Conservation (phyloP, 306 rosid genomes). For the Lupinus albus region DNA sequence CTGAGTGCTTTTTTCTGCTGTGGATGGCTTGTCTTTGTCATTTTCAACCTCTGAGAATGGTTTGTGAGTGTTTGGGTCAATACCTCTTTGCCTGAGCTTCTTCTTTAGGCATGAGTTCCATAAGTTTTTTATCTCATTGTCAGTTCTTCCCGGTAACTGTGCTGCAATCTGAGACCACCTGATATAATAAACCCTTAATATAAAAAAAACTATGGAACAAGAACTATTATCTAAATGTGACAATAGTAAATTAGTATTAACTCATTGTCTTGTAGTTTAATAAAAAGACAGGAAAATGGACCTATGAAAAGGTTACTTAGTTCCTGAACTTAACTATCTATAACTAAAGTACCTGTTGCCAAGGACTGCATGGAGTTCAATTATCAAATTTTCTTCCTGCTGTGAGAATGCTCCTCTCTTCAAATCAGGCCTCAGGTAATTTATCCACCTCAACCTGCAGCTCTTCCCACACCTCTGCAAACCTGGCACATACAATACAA, state of each 20-base stretch:
- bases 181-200: constrained; percentile 21
- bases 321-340: neutral
- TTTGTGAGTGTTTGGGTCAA: constrained; percentile 92
- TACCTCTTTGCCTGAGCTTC: constrained; percentile 88
- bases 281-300: neutral
- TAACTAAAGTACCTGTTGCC: constrained; percentile 66
- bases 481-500: constrained; percentile 50
- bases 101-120: constrained; percentile 97
- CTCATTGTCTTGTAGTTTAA: neutral
- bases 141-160: constrained; percentile 91
- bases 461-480: constrained; percentile 95
- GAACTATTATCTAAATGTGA: neutral
- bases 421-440: constrained; percentile 91
- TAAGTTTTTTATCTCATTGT: constrained; percentile 88
- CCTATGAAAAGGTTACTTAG: constrained; percentile 2
- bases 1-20: constrained; percentile 51
- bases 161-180: constrained; percentile 99
- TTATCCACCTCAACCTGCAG: constrained; percentile 93
- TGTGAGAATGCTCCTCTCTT: constrained; percentile 96
- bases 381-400: constrained; percentile 82
- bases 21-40: constrained; percentile 45
- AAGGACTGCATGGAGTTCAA: constrained; percentile 87
- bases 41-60: constrained; percentile 63
- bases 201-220: neutral
- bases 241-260: neutral